A percentile compares a stretch with the other conserved stretches of the same genome.
Evolutionary conservation across 1,284 basidiomycete species (phyloP).

Genomic region (Trametes polyzona): DNA sequence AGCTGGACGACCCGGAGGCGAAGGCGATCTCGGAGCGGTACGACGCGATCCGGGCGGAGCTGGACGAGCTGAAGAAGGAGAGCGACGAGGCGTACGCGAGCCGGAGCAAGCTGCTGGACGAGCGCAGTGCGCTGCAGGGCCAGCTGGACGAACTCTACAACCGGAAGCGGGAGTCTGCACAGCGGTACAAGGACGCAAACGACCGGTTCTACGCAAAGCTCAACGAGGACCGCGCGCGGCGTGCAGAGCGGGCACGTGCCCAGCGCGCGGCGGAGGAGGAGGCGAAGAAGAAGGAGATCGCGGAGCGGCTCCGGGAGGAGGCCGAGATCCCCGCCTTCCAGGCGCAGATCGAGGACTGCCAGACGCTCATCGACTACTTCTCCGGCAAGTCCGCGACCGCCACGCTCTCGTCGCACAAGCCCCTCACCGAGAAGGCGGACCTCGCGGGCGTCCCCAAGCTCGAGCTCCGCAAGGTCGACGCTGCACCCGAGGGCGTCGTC

Average conservation of each 20-base stretch:
- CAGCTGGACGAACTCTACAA: constrained; percentile 77
- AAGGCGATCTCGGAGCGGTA: constrained; percentile 85
- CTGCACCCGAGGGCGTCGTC: constrained; percentile 71
- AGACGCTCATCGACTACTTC: constrained; percentile 92
- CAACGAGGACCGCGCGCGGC: constrained; percentile 83
- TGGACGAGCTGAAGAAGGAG: constrained; percentile 87
- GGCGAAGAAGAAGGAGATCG: constrained; percentile 82
- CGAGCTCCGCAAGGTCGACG: constrained; percentile 86
- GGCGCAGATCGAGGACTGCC: constrained; percentile 95
- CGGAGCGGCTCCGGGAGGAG: constrained; percentile 86
- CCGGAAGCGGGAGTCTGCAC: constrained; percentile 77
- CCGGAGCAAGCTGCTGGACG: constrained; percentile 86
- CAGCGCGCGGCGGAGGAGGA: constrained; percentile 87
- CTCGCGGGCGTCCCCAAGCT: constrained; percentile 80
- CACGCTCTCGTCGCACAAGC: constrained; percentile 39
- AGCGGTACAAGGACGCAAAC: constrained; percentile 78
- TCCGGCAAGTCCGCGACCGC: constrained; percentile 69
- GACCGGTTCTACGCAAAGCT: constrained; percentile 84
- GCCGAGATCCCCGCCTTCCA: constrained; percentile 92
- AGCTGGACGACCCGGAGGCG: constrained; percentile 91
- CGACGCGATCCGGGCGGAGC: constrained; percentile 83
- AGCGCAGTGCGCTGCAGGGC: constrained; percentile 78
- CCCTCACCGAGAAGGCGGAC: constrained; percentile 45
- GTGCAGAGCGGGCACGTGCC: constrained; percentile 78
- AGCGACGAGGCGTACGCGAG: constrained; percentile 85